Evolutionary conservation across 2,329 filamentous ascomycete species (phyloP).

Genomic region (Neoscytalidium dimidiatum): DNA sequence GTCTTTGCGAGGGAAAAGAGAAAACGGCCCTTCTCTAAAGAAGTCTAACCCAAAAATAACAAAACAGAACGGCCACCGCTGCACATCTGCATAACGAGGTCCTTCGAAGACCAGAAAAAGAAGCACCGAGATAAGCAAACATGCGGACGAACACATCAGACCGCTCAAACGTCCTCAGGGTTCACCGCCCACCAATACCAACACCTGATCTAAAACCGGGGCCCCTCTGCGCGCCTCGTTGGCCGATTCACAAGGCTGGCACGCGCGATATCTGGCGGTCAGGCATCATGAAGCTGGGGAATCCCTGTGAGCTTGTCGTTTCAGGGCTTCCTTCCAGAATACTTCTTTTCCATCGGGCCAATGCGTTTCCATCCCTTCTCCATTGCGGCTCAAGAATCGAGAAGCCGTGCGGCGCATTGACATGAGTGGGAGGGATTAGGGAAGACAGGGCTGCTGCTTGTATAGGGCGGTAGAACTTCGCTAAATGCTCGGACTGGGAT

Average conservation of each 20-base stretch:
- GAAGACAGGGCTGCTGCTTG: not conserved
- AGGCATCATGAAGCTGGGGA: not conserved
- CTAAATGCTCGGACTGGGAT: not conserved
- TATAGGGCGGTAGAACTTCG: not conserved
- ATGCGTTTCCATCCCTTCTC: not conserved
- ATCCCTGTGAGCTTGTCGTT: not conserved
- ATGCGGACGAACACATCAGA: not conserved
- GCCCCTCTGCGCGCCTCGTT: not conserved
- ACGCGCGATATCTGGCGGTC: slow-evolving; percentile 11
- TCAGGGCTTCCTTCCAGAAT: not conserved
- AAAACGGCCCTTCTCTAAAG: not conserved
- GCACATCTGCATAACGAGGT: not conserved
- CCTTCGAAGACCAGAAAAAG: not conserved
- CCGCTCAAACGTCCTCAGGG: not conserved
- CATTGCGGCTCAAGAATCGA: not conserved
- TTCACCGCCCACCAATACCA: not conserved
- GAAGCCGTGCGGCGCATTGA: not conserved
- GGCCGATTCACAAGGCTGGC: not conserved
- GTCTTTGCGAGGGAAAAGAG: not conserved
- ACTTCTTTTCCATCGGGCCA: not conserved
- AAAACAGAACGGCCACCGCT: slow-evolving; percentile 4
- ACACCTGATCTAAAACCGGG: not conserved
- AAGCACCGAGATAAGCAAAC: slow-evolving; percentile 5
- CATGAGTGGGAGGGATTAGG: not conserved
- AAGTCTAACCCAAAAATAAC: not conserved